Percentiles rank a stretch among this genome's conserved stretches.
phyloP scores from a whole-genome alignment of 1,284 basidiomycete genomes.

The Moesziomyces sp. region DNA sequence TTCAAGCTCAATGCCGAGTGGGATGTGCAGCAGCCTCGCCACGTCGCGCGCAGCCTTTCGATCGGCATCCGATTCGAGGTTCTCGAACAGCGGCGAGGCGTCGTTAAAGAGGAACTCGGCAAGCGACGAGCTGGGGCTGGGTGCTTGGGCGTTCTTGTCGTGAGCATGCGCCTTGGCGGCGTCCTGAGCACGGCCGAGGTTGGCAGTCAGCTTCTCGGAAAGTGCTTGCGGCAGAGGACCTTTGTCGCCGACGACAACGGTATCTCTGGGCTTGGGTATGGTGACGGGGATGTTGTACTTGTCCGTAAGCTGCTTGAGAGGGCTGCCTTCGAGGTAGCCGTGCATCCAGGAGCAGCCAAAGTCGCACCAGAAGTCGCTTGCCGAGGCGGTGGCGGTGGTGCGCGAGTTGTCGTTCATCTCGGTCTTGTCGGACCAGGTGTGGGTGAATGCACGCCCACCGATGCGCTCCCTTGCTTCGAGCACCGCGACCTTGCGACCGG shows the following conservation, averaged over 20 bases:
- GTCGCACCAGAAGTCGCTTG: conserved; percentile 37
- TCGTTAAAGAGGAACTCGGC: conserved; percentile 68
- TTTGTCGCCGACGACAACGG: conserved; percentile 45
- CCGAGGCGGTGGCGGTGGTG: conserved; percentile 8
- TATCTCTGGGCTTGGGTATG: conserved; percentile 40
- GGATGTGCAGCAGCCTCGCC: conserved; percentile 70
- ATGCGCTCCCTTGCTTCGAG: conserved; percentile 71
- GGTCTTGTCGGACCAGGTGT: conserved; percentile 54
- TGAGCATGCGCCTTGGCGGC: conserved; percentile 33
- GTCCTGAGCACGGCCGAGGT: conserved; percentile 46
- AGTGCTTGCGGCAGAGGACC: conserved; percentile 30
- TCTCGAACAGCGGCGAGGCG: conserved; percentile 56
- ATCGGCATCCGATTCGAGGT: conserved; percentile 74
- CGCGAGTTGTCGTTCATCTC: conserved; percentile 35
- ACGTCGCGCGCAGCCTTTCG: conserved; percentile 68
- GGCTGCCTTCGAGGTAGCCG: conserved; percentile 71
- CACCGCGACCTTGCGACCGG: conserved; percentile 69
- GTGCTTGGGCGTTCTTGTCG: conserved; percentile 48
- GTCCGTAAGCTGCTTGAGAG: conserved; percentile 68
- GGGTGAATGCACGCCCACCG: conserved; percentile 71
- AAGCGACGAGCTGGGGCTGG: conserved; percentile 51
- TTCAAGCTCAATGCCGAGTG: conserved; percentile 69
- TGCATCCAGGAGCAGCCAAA: conserved; percentile 71
- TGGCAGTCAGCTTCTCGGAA: conserved; percentile 38
- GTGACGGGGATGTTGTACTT: conserved; percentile 64